Evolutionary conservation across 192 early-diverging fungal genomes (phyloP).

Genomic region (Entophlyctis luteolus): DNA sequence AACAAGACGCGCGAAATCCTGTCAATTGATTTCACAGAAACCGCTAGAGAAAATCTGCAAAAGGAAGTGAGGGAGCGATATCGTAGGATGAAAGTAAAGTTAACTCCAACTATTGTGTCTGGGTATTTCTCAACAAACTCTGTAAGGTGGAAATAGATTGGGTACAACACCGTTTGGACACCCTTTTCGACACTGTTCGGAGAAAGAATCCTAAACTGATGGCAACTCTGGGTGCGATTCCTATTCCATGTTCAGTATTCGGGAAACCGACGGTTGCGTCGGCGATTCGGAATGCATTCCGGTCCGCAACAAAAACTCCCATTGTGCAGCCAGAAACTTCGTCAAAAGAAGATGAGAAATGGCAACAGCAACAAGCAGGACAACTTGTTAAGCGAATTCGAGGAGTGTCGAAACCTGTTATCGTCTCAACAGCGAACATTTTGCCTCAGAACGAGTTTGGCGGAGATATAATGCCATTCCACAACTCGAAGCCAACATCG

Average conservation of each 20-base stretch:
- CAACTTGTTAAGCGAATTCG: too few species aligned
- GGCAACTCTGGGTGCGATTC: background rate
- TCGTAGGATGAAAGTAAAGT: conserved; percentile 17
- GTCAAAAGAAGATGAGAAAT: too few species aligned
- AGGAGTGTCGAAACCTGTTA: too few species aligned
- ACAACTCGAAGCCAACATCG: too few species aligned
- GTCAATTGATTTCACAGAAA: conserved; percentile 20
- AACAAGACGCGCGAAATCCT: conserved; percentile 4
- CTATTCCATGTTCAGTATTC: conserved; percentile 10
- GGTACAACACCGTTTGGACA: conserved; percentile 9
- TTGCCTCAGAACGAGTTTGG: too few species aligned
- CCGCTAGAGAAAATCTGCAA: conserved; percentile 15
- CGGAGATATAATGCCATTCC: too few species aligned
- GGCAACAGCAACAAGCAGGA: too few species aligned
- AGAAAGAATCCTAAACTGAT: conserved; percentile 16
- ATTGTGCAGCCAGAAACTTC: too few species aligned
- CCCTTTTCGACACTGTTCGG: conserved; percentile 17
- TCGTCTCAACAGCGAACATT: too few species aligned
- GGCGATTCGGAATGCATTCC: too few species aligned
- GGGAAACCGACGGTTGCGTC: background rate
- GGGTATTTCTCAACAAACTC: background rate
- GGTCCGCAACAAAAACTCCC: too few species aligned
- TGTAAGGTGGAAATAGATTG: conserved; percentile 25
- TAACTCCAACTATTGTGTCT: conserved; percentile 1
- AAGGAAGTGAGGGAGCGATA: conserved; percentile 21